Percentiles rank a stretch among this genome's conserved stretches.
These are phyloP conservation scores for Xylariales sp. DNA, from an alignment of 2,329 filamentous ascomycete species.

Conservation along the genomic window DNA sequence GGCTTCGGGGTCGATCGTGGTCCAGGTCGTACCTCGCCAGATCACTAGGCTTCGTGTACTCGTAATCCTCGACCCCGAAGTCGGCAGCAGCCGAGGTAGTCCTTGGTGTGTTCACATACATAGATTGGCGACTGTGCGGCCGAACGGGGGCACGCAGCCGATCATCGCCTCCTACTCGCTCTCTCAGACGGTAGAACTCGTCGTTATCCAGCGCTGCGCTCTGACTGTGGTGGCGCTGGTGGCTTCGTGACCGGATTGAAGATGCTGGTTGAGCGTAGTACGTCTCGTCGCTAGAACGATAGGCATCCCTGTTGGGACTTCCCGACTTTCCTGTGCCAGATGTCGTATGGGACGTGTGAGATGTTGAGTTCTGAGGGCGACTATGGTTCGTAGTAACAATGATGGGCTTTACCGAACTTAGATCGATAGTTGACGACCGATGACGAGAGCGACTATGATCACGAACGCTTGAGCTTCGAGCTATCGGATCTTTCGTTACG, in stretches of 20 bases:
- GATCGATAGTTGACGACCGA: slow-evolving; percentile 49
- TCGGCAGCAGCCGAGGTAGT: slow-evolving; percentile 41
- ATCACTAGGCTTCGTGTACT: slow-evolving; percentile 60
- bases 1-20: slow-evolving; percentile 38
- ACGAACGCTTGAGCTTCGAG: slow-evolving; percentile 42
- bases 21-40: slow-evolving; percentile 58
- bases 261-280: slow-evolving; percentile 57
- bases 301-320: slow-evolving; percentile 49
- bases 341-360: slow-evolving; percentile 37
- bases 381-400: slow-evolving; percentile 52
- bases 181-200: slow-evolving; percentile 45
- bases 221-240: slow-evolving; percentile 36
- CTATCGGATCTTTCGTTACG: slow-evolving; percentile 46
- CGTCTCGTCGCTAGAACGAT: slow-evolving; percentile 47
- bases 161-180: slow-evolving; percentile 38
- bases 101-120: slow-evolving; percentile 40
- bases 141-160: slow-evolving; percentile 34
- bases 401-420: slow-evolving; percentile 44
- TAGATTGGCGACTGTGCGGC: slow-evolving; percentile 39
- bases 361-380: slow-evolving; percentile 33
- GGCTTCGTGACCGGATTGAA: slow-evolving; percentile 47
- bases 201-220: slow-evolving; percentile 48
- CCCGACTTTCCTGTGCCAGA: slow-evolving; percentile 25
- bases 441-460: slow-evolving; percentile 42
- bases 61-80: slow-evolving; percentile 56